phyloP scores from a whole-genome alignment of 768 basidiomycete genomes.

The Flagelloscypha sp. region DNA sequence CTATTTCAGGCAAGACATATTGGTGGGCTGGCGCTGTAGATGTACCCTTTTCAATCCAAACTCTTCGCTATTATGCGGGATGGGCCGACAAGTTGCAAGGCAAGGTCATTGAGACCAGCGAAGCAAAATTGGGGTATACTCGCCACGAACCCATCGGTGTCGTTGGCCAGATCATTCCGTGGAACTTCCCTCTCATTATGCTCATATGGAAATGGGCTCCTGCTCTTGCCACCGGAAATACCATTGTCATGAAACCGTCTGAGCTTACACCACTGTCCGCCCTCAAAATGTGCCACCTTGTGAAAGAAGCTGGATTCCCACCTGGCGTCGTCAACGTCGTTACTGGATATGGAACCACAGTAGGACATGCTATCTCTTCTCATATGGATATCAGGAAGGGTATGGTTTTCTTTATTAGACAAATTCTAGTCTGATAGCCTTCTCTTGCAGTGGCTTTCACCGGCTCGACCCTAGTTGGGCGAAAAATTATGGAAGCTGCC shows the following conservation, averaged over 20 bases:
- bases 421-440: too few species aligned
- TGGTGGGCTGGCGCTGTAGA: slow-evolving; percentile 6
- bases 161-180: slow-evolving; percentile 55
- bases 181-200: slow-evolving; percentile 57
- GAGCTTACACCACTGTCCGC: slow-evolving; percentile 52
- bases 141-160: slow-evolving; percentile 55
- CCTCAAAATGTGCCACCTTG: slow-evolving; percentile 32
- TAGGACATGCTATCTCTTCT: slow-evolving; percentile 60
- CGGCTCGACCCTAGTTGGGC: slow-evolving; percentile 50
- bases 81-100: slow-evolving; percentile 48
- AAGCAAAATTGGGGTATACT: slow-evolving; percentile 46
- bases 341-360: slow-evolving; percentile 51
- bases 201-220: slow-evolving; percentile 51
- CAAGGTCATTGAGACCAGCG: slow-evolving; percentile 30
- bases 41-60: slow-evolving; percentile 20
- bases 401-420: background rate
- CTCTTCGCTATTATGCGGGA: slow-evolving; percentile 45
- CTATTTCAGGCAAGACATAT: slow-evolving; percentile 40
- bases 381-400: slow-evolving; percentile 70
- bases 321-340: slow-evolving; percentile 54
- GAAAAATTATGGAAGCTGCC: slow-evolving; percentile 49
- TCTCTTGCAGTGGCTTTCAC: slow-evolving; percentile 42
- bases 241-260: slow-evolving; percentile 47
- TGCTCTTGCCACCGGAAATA: slow-evolving; percentile 55
- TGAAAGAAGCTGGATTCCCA: slow-evolving; percentile 50